Evolutionary conservation across 345 rosid genomes (phyloP).

Genomic region (Rhodomyrtus tomentosa): DNA sequence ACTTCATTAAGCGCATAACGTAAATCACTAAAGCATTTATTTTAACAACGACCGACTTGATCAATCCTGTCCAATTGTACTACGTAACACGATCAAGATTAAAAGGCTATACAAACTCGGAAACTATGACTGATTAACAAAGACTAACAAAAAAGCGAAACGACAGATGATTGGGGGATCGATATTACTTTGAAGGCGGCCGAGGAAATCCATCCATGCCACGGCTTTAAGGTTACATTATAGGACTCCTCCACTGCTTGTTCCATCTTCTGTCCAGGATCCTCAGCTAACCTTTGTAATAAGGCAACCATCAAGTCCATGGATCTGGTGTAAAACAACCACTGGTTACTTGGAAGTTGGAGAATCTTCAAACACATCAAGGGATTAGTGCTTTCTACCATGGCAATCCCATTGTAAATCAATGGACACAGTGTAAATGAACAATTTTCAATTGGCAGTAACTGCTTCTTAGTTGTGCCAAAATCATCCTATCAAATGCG

Average conservation of each 20-base stretch:
- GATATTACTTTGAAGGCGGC: slow-evolving; percentile 76
- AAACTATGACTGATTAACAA: neutral
- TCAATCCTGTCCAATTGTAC: neutral
- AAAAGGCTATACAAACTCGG: neutral
- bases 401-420: neutral
- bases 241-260: slow-evolving; percentile 75
- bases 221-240: slow-evolving; percentile 50
- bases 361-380: neutral
- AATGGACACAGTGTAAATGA: neutral
- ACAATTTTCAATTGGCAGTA: neutral
- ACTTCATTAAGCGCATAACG: neutral
- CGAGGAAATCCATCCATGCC: slow-evolving; percentile 94
- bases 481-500: neutral
- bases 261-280: slow-evolving; percentile 54
- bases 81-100: neutral
- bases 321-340: slow-evolving; percentile 28
- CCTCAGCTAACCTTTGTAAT: slow-evolving; percentile 36
- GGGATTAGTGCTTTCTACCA: neutral
- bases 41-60: neutral
- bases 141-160: neutral
- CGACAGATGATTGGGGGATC: neutral
- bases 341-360: neutral
- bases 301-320: slow-evolving; percentile 58
- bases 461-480: neutral
- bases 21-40: neutral